These are phyloP conservation scores for Lepraria neglecta DNA, from an alignment of 495 filamentous ascomycete species.

Conservation along the genomic window DNA sequence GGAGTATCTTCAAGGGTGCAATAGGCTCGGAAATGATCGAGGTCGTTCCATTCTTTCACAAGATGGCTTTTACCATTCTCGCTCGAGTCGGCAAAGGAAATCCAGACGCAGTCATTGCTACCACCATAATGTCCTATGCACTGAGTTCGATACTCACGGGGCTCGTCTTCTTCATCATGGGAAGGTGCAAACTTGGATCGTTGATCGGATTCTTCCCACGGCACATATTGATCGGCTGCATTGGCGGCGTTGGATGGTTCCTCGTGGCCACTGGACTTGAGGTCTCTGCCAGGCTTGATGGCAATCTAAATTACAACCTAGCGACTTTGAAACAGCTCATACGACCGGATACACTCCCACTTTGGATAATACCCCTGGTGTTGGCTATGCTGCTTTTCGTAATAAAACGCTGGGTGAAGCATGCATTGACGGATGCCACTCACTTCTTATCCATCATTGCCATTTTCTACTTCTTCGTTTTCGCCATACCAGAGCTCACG, in stretches of 20 bases:
- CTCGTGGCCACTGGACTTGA: slow-evolving; percentile 85
- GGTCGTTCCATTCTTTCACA: slow-evolving; percentile 95
- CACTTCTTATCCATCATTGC: slow-evolving; percentile 78
- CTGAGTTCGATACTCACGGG: slow-evolving; percentile 89
- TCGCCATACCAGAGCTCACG: slow-evolving; percentile 55
- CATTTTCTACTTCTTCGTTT: slow-evolving; percentile 75
- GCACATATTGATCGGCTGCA: slow-evolving; percentile 94
- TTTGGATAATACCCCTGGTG: slow-evolving; percentile 76
- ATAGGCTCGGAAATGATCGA: slow-evolving; percentile 99
- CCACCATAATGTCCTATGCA: slow-evolving; percentile 84
- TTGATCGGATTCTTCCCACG: slow-evolving; percentile 94
- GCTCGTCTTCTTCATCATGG: slow-evolving; percentile 84
- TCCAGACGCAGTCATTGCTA: slow-evolving; percentile 78
- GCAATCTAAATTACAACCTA: slow-evolving; percentile 71
- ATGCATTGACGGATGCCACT: slow-evolving; percentile 74
- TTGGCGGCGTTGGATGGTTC: slow-evolving; percentile 97
- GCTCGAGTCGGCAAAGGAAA: slow-evolving; percentile 66
- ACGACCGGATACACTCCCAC: slow-evolving; percentile 59
- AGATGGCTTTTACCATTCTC: slow-evolving; percentile 90
- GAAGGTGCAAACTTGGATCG: slow-evolving; percentile 74
- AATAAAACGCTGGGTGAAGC: slow-evolving; percentile 65
- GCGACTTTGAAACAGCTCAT: slow-evolving; percentile 69
- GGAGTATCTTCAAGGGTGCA: slow-evolving; percentile 84
- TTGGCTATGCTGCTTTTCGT: slow-evolving; percentile 71
- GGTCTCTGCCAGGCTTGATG: slow-evolving; percentile 83